Conservation (phyloP, 1,139 yeast species). For the Yamadazyma diospyri region DNA sequence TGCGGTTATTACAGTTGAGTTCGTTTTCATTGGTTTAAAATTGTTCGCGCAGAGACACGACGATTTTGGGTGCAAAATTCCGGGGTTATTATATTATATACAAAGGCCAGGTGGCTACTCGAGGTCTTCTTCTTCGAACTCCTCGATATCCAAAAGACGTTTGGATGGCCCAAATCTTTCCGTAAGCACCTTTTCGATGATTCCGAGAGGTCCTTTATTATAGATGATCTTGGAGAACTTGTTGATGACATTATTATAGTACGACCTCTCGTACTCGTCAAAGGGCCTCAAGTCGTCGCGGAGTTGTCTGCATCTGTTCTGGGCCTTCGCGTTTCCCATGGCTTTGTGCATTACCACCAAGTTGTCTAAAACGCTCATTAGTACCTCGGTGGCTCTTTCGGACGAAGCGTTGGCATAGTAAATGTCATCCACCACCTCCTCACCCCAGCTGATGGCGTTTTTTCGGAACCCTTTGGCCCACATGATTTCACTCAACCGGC, state of each 20-base stretch:
- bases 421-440: conserved; percentile 45
- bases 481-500: conserved; percentile 62
- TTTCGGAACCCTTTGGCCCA: conserved; percentile 54
- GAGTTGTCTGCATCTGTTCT: conserved; percentile 28
- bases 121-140: conserved; percentile 41
- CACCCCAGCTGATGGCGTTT: conserved; percentile 63
- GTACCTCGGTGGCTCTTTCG: conserved; percentile 28
- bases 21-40: conserved; percentile 5
- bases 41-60: background rate
- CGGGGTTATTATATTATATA: conserved; percentile 1
- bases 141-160: conserved; percentile 36
- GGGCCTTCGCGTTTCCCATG: conserved; percentile 22
- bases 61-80: conserved; percentile 3
- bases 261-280: conserved; percentile 21
- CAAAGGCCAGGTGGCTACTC: conserved; percentile 17
- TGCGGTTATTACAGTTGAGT: conserved; percentile 12
- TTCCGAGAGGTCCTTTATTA: conserved; percentile 41
- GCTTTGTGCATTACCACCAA: conserved; percentile 30
- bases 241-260: conserved; percentile 36
- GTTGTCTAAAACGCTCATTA: conserved; percentile 30
- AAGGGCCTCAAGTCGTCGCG: conserved; percentile 19
- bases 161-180: conserved; percentile 39
- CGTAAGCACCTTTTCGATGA: conserved; percentile 36
- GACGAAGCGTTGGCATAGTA: conserved; percentile 30
- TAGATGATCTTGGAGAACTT: conserved; percentile 40